Percentiles rank a stretch among this genome's conserved stretches.
Evolutionary conservation across 352 stramenopile species (phyloP).

Genomic region (Saprolegnia parasitica): DNA sequence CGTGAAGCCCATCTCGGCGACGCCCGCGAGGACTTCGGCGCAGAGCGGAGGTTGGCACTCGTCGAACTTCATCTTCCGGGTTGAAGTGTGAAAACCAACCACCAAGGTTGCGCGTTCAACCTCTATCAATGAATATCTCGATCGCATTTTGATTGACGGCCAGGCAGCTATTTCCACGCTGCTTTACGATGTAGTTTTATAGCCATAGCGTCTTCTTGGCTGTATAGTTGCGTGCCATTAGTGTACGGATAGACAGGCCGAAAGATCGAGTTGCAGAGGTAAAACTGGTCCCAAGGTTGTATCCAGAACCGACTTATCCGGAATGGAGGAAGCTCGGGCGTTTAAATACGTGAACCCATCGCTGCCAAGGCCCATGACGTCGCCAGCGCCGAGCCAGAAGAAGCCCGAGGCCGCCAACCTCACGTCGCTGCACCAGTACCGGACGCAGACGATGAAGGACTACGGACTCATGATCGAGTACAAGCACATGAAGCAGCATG

Average conservation of each 20-base stretch:
- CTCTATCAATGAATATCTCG: not conserved
- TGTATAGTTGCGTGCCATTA: not conserved
- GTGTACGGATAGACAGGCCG: not conserved
- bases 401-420: slow-evolving; percentile 29
- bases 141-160: not conserved
- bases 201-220: no score
- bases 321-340: slow-evolving; percentile 2
- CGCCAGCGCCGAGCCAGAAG: not conserved
- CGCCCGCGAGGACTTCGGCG: slow-evolving; percentile 59
- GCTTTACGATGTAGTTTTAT: no score
- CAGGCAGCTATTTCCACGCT: not conserved
- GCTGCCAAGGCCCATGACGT: not conserved
- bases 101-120: not conserved
- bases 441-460: slow-evolving; percentile 87
- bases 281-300: not conserved
- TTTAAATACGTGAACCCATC: slow-evolving; percentile 5
- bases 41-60: slow-evolving; percentile 78
- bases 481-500: slow-evolving; percentile 93
- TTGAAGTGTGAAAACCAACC: slow-evolving; percentile 6
- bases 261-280: not conserved
- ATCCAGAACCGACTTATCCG: slow-evolving; percentile 21
- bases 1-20: slow-evolving; percentile 78
- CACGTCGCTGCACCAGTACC: slow-evolving; percentile 78
- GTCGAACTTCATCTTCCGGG: slow-evolving; percentile 64
- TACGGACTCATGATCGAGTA: slow-evolving; percentile 98